Base-by-base conservation (phyloP, 306 rosid species). In the Amphicarpaea edgeworthii region DNA sequence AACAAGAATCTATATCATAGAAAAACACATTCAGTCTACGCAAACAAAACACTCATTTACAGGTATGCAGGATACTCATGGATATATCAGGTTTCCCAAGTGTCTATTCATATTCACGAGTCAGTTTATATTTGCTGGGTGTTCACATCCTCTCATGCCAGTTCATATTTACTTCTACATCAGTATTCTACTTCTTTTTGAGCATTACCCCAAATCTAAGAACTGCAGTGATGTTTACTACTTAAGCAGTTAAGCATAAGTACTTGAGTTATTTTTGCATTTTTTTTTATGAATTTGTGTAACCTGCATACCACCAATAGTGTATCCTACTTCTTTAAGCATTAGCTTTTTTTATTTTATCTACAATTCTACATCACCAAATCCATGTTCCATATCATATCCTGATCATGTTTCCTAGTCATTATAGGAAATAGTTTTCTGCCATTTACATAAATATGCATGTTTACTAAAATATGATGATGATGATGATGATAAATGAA, bases 381-480 rank as follows among this genome's bases (percentile, higher is more conserved):
- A 65, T 21, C 21, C 7, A 61, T 4, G 21, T 51, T 20, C 4
- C 53, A 30, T 28, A 54, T 54, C 67, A 40, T 50, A 21, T 63
- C 42, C 14, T 24, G 28, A 24, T 30, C 17, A 15, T 32, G 43
- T 38, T 64, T 23, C 55, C 54, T 5, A 50, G 32, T 30, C 53
- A 59, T 68, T 58, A 69, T 45, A 69, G 40, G 51, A 78, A 34
- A 60, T 21, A 46, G 49, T 7, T 60, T 70, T 70, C 54, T 45
- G 8, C 7, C 63, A 68, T 46, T 21, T 45, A 43, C 30, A 68
- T 34, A 59, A 24, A 40, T 21, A 21, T 67, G 32, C 51, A 68
- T 17, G 53, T 65, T 12, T 11, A 41, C 24, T 50, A 54, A 54
- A 53, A 40, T 24, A 54, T 24, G 2, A 12, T 43, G 54, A 72